A percentile compares a stretch with the other conserved stretches of the same genome.
These are phyloP conservation scores for Mallotus nudiflorus DNA, from an alignment of 345 rosid genomes.

Conservation along the genomic window DNA sequence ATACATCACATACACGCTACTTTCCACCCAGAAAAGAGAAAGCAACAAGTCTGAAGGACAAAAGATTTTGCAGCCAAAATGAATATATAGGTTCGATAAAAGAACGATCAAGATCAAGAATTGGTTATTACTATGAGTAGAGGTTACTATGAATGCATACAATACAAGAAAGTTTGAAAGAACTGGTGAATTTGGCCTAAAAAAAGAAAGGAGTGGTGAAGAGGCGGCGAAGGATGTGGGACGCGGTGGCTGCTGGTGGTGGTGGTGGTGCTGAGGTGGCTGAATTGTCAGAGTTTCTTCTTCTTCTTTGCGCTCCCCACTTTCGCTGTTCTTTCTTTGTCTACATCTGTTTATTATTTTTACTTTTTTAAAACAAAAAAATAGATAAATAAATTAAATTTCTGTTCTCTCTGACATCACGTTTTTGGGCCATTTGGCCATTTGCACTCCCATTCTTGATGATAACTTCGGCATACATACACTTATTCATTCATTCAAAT, in stretches of 20 bases:
- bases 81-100: too few relatives aligned
- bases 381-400: too few relatives aligned
- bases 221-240: conserved; percentile 17
- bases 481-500: too few relatives aligned
- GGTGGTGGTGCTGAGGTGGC: not conserved
- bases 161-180: too few relatives aligned
- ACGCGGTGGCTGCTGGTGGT: conserved; percentile 20
- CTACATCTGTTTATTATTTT: conserved; percentile 9
- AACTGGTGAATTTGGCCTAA: too few relatives aligned
- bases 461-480: not conserved
- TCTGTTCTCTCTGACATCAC: conserved; percentile 2
- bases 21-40: too few relatives aligned
- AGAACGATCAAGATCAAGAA: not conserved
- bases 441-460: not conserved
- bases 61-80: too few relatives aligned
- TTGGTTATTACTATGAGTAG: not conserved
- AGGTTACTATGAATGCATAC: not conserved
- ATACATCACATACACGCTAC: too few relatives aligned
- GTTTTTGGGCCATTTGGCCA: not conserved
- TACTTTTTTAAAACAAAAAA: too few relatives aligned
- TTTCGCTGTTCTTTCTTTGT: conserved; percentile 12
- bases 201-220: conserved; percentile 11
- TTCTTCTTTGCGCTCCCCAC: conserved; percentile 9
- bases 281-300: conserved; percentile 13
- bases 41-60: too few relatives aligned